Evolutionary conservation across 306 rosid genomes (phyloP).

Genomic region (Gynostemma pentaphyllum): DNA sequence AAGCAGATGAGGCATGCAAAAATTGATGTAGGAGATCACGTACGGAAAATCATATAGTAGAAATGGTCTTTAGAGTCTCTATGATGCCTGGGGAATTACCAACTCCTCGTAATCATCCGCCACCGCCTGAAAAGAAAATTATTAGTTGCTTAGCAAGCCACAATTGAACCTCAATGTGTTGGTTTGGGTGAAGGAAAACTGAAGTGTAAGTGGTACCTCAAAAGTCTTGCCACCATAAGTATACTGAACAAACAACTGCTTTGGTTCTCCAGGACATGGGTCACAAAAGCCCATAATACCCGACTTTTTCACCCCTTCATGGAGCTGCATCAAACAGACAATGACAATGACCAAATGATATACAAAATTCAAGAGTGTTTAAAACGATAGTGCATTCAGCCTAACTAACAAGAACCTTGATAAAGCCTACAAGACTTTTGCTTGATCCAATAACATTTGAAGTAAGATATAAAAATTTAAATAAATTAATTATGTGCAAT

Average conservation of each 20-base stretch:
- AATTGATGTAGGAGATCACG: slow-evolving; percentile 33
- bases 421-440: neutral
- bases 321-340: slow-evolving; percentile 56
- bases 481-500: too few relatives aligned
- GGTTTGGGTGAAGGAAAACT: neutral
- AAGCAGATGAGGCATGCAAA: slow-evolving; percentile 24
- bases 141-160: neutral
- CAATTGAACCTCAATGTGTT: neutral
- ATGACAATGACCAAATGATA: neutral
- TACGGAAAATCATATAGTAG: neutral
- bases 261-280: slow-evolving; percentile 83
- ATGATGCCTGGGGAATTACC: slow-evolving; percentile 46
- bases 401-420: neutral
- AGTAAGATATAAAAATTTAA: neutral
- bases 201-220: slow-evolving; percentile 35
- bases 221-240: slow-evolving; percentile 37
- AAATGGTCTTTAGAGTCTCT: slow-evolving; percentile 37
- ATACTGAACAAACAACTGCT: slow-evolving; percentile 63
- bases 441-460: neutral
- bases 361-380: neutral
- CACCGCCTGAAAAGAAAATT: slow-evolving; percentile 37
- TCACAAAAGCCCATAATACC: slow-evolving; percentile 96
- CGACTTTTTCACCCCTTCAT: slow-evolving; percentile 82
- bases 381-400: neutral
- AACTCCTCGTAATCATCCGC: slow-evolving; percentile 67